These are phyloP conservation scores for Aspergillus oerlinghausenensis DNA, from an alignment of 2,329 filamentous ascomycete genomes.

Conservation along the genomic window DNA sequence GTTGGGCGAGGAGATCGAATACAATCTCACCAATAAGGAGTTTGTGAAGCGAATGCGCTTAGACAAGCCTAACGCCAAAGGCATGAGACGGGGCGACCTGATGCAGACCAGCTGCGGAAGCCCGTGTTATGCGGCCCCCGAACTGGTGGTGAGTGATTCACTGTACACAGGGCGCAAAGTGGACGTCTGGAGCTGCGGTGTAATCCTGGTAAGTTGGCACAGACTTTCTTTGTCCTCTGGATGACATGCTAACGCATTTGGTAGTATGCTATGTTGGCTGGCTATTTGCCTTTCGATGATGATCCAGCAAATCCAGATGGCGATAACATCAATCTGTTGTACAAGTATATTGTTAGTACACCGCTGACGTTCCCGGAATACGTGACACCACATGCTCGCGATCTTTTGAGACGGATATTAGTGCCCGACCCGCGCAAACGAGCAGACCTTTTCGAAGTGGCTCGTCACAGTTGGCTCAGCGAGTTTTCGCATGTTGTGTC, in stretches of 20 bases:
- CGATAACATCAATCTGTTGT: conserved; percentile 97
- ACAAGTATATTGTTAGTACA: conserved; percentile 98
- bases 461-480: conserved; percentile 94
- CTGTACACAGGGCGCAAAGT: conserved; percentile 97
- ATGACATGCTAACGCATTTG: conserved; percentile 1
- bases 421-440: conserved; percentile 93
- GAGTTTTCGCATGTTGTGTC: conserved; percentile 96
- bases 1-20: conserved; percentile 82
- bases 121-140: conserved; percentile 94
- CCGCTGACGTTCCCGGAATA: conserved; percentile 98
- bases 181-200: conserved; percentile 98
- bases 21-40: conserved; percentile 79
- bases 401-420: conserved; percentile 85
- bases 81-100: conserved; percentile 79
- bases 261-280: conserved; percentile 98
- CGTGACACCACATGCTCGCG: conserved; percentile 91
- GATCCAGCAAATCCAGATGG: conserved; percentile 97
- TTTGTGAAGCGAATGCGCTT: conserved; percentile 83
- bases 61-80: conserved; percentile 70
- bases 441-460: conserved; percentile 94
- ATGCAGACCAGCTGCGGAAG: conserved; percentile 99
- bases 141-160: conserved; percentile 94
- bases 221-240: background rate
- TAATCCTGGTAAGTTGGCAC: conserved; percentile 74
- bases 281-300: conserved; percentile 95